phyloP scores from a whole-genome alignment of 805 yeast species.

The Schizosaccharomyces lindneri region DNA sequence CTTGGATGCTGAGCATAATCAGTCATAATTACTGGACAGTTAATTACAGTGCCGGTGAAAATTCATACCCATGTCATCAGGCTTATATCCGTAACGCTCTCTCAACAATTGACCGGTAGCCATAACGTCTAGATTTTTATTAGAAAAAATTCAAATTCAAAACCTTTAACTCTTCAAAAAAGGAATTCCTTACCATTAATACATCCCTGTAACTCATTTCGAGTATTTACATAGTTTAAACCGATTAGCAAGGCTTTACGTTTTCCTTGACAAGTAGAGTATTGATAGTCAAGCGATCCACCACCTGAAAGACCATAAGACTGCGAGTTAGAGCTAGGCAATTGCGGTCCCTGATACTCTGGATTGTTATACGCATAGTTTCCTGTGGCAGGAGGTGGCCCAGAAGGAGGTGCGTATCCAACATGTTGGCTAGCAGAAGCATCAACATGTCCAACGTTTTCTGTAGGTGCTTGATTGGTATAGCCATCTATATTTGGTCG shows the following conservation, averaged over 20 bases:
- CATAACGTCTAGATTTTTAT: slow-evolving; percentile 3
- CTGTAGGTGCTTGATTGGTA: background rate
- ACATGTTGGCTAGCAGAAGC: background rate
- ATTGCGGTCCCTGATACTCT: slow-evolving; percentile 1
- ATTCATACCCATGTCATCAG: slow-evolving; percentile 7
- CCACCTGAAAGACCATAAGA: slow-evolving; percentile 9
- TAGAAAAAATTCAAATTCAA: slow-evolving; percentile 8
- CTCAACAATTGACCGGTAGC: slow-evolving; percentile 19
- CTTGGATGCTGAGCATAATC: slow-evolving; percentile 19
- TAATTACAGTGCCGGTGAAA: slow-evolving; percentile 13
- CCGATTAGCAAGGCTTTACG: slow-evolving; percentile 59
- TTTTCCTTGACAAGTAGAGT: slow-evolving; percentile 45
- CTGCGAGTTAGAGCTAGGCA: slow-evolving; percentile 13
- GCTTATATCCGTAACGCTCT: slow-evolving; percentile 7
- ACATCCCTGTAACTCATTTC: slow-evolving; percentile 44
- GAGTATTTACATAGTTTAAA: slow-evolving; percentile 46
- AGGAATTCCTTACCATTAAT: slow-evolving; percentile 49
- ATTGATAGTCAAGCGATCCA: slow-evolving; percentile 22
- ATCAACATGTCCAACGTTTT: background rate
- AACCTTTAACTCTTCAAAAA: too few relatives aligned
- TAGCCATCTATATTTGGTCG: background rate
- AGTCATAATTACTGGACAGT: slow-evolving; percentile 14
- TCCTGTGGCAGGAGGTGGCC: slow-evolving; percentile 1
- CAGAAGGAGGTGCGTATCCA: slow-evolving; percentile 4
- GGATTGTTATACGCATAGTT: slow-evolving; percentile 1